Evolutionary conservation across 2,329 filamentous ascomycete genomes (phyloP).

Genomic region (Elsinoe ampelina): DNA sequence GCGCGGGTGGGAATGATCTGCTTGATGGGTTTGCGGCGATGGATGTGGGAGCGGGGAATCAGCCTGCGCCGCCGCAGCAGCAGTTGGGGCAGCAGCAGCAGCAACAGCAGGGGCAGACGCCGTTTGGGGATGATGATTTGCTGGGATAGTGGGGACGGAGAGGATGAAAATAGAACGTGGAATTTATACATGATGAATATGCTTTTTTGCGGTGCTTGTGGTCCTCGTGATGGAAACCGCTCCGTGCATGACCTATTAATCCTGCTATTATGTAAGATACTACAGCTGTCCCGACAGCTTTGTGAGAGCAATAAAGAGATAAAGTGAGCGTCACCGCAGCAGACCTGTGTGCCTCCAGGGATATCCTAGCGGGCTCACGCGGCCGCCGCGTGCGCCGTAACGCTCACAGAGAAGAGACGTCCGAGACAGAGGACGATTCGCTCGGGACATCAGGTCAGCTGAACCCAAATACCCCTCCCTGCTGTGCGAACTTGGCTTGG

Average conservation of each 20-base stretch:
- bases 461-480: conserved; percentile 45
- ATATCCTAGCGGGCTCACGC: too few relatives aligned
- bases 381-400: too few relatives aligned
- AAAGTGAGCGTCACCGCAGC: too few relatives aligned
- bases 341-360: too few relatives aligned
- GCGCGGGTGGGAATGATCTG: conserved; percentile 45
- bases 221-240: too few relatives aligned
- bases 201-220: not conserved
- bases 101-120: conserved; percentile 30
- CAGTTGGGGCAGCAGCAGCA: conserved; percentile 36
- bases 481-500: conserved; percentile 61
- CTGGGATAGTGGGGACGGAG: conserved; percentile 7
- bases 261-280: too few relatives aligned
- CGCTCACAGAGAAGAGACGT: not conserved
- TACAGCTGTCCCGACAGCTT: too few relatives aligned
- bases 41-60: conserved; percentile 50
- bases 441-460: conserved; percentile 17
- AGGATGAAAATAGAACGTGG: not conserved
- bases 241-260: too few relatives aligned
- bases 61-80: conserved; percentile 55
- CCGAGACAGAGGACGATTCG: not conserved
- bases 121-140: conserved; percentile 32
- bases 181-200: conserved; percentile 9
- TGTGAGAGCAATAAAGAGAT: too few relatives aligned
- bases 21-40: conserved; percentile 77